phyloP scores from a whole-genome alignment of 1,139 yeast genomes.

The Blastobotrys capitulatus region DNA sequence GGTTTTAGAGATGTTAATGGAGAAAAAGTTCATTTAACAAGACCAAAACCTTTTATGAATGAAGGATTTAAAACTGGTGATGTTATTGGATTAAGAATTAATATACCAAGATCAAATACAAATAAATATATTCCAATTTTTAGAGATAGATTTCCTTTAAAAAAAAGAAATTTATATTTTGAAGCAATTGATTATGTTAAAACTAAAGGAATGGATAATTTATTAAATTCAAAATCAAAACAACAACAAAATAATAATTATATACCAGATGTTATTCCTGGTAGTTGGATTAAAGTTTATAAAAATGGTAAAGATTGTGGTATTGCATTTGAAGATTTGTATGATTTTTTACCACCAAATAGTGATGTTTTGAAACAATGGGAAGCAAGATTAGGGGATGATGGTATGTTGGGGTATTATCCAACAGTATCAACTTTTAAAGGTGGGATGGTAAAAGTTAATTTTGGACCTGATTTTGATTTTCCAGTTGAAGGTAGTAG shows the following conservation, averaged over 20 bases:
- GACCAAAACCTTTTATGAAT: slow-evolving; percentile 52
- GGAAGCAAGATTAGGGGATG: slow-evolving; percentile 42
- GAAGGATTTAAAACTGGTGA: slow-evolving; percentile 69
- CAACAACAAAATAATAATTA: slow-evolving; percentile 21
- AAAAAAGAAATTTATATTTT: slow-evolving; percentile 68
- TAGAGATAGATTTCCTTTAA: slow-evolving; percentile 84
- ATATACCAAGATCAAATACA: slow-evolving; percentile 46
- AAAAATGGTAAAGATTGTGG: slow-evolving; percentile 73
- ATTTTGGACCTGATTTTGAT: slow-evolving; percentile 64
- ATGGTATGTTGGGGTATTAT: slow-evolving; percentile 82
- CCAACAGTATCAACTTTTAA: slow-evolving; percentile 84
- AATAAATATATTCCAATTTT: slow-evolving; percentile 35
- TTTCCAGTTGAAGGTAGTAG: slow-evolving; percentile 35
- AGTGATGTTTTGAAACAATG: slow-evolving; percentile 35
- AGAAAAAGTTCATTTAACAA: slow-evolving; percentile 66
- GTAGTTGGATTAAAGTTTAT: slow-evolving; percentile 59
- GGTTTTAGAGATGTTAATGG: slow-evolving; percentile 84
- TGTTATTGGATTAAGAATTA: slow-evolving; percentile 72
- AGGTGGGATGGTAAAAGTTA: slow-evolving; percentile 69
- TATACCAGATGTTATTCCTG: slow-evolving; percentile 39
- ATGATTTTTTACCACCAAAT: slow-evolving; percentile 74
- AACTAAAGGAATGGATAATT: slow-evolving; percentile 69
- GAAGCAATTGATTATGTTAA: slow-evolving; percentile 84
- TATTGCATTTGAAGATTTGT: slow-evolving; percentile 58
- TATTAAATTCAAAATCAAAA: slow-evolving; percentile 50